Percentiles rank a stretch among this genome's conserved stretches.
These are phyloP conservation scores for Pleurotus djamor DNA, from an alignment of 768 basidiomycete genomes.

Conservation along the genomic window DNA sequence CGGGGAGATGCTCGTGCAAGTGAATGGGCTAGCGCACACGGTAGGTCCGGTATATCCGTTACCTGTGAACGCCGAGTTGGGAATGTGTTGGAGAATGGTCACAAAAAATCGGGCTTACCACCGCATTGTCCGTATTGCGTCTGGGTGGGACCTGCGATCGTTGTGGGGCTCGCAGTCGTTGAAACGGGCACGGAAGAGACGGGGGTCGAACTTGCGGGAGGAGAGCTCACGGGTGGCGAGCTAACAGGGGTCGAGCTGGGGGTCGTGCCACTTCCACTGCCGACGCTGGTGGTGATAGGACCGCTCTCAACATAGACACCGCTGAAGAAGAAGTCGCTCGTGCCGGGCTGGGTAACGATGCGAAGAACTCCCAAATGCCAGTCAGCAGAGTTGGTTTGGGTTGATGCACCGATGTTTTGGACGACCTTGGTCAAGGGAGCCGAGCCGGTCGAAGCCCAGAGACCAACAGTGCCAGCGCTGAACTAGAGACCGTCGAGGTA, in stretches of 20 bases:
- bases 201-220: not conserved
- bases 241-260: constrained; percentile 13
- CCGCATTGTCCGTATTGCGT: constrained; percentile 54
- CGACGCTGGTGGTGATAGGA: constrained; percentile 51
- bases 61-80: constrained; percentile 18
- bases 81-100: not conserved
- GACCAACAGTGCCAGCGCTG: constrained; percentile 47
- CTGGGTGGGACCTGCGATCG: constrained; percentile 31
- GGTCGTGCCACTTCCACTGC: constrained; percentile 23
- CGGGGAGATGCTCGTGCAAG: constrained; percentile 44
- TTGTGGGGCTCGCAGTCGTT: constrained; percentile 16
- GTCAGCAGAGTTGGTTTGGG: constrained; percentile 58
- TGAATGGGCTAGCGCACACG: constrained; percentile 35
- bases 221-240: not conserved
- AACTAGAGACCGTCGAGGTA: constrained; percentile 31
- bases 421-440: constrained; percentile 48
- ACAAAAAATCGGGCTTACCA: constrained; percentile 24
- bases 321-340: constrained; percentile 59
- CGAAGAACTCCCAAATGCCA: constrained; percentile 64
- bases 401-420: constrained; percentile 41
- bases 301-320: constrained; percentile 62
- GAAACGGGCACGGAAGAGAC: constrained; percentile 10
- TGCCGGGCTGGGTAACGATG: constrained; percentile 39
- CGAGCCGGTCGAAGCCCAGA: constrained; percentile 54
- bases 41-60: constrained; percentile 47